Evolutionary conservation across 192 early-diverging fungal species (phyloP), one percentile per base, ranked within the genome.

Genomic region (Borealophlyctis nickersoniae): DNA sequence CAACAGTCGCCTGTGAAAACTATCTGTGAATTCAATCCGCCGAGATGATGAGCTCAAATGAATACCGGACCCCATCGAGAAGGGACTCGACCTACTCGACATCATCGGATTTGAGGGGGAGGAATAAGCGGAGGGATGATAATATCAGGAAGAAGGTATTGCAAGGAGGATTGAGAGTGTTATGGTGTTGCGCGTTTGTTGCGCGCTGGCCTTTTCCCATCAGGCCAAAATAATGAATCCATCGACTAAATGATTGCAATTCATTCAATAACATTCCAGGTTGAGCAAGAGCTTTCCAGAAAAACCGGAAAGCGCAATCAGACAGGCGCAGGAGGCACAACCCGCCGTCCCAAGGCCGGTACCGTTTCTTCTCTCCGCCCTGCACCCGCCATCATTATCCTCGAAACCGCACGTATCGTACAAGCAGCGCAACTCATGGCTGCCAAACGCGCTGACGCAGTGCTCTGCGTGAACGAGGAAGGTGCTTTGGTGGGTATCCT

Each of bases 401-500:
- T 77, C 9, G 81, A 82, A 56, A 67, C 73, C 27, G 79, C 81
- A 3, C 67, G 71, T 22, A 74, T 80, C 49, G 63, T 75, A 27
- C 74, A 82, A 52, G 80, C 80, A 5, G 71, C 72, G 2, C 74
- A 74, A 50, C 65, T 77, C 2, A 97, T 99, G 95, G 95, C 96
- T 4, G 93, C 96, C 36, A 98, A 98, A 81, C 83, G 93, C 29
- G 83, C 86, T 19, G 96, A 99, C 72, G 92, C 91, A 66, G 94
- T 99, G 29, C 84, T 99, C 7, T 93, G 92, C 28, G 89, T 98
- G 24, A 91, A 94, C 73, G 86, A 88, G 28, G 89, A 95, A 35
- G 94, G 95, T 60, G 88, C 90, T 53, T 82, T 99, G 64, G 81
- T 83, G 2, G 96, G 96, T 31, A 99, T 99, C 65, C 91, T 99